Percentiles rank a stretch among this genome's conserved stretches.
phyloP scores from a whole-genome alignment of 371 early-diverging fungal genomes.

The Mucor plumbeus region DNA sequence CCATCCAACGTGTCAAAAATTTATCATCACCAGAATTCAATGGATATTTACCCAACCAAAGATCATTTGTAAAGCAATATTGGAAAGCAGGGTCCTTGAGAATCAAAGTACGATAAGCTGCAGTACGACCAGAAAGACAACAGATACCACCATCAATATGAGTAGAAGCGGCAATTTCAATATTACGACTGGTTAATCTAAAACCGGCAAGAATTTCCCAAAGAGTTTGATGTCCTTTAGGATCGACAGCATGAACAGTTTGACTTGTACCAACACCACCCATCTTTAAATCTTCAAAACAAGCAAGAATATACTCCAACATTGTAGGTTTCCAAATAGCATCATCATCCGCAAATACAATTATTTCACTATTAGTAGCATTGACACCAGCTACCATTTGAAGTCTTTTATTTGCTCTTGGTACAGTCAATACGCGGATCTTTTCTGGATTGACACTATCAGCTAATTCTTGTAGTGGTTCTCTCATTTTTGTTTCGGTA shows the following conservation, averaged over 20 bases:
- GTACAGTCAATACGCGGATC: constrained; percentile 59
- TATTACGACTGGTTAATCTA: constrained; percentile 74
- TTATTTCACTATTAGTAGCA: constrained; percentile 67
- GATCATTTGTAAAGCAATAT: constrained; percentile 72
- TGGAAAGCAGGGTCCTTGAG: constrained; percentile 77
- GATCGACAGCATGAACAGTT: constrained; percentile 58
- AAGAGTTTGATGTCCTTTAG: constrained; percentile 63
- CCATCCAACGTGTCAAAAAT: constrained; percentile 80
- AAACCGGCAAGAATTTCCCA: constrained; percentile 80
- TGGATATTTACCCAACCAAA: constrained; percentile 73
- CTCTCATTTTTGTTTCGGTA: constrained; percentile 61
- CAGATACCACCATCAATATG: constrained; percentile 82
- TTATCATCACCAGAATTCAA: constrained; percentile 82
- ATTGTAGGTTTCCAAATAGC: constrained; percentile 72
- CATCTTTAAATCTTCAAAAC: constrained; percentile 76
- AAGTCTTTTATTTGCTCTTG: constrained; percentile 68
- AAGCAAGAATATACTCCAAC: constrained; percentile 71
- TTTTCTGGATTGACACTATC: constrained; percentile 47
- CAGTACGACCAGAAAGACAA: constrained; percentile 81
- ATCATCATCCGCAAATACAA: constrained; percentile 80
- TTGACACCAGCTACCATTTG: constrained; percentile 78
- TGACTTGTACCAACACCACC: constrained; percentile 83
- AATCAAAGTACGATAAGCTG: constrained; percentile 76
- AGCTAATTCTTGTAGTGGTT: constrained; percentile 53
- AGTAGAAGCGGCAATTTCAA: constrained; percentile 77